Evolutionary conservation across 2,329 filamentous ascomycete genomes (phyloP).

Genomic region (Fusarium sp.): DNA sequence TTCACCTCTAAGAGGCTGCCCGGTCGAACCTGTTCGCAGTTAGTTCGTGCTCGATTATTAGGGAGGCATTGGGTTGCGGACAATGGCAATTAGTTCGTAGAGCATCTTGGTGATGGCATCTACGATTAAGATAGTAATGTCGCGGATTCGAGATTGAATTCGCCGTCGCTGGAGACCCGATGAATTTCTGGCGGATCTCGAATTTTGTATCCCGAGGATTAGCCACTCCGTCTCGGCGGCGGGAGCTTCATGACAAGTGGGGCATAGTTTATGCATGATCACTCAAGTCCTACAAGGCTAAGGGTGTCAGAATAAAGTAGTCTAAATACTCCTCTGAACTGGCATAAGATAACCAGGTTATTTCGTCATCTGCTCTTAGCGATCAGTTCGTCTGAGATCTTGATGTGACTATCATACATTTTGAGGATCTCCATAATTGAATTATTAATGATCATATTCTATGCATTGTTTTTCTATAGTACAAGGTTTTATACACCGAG

Average conservation of each 20-base stretch:
- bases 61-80: slow-evolving; percentile 61
- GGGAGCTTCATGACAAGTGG: slow-evolving; percentile 30
- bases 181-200: slow-evolving; percentile 44
- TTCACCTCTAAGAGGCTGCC: slow-evolving; percentile 91
- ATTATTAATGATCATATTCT: slow-evolving; percentile 17
- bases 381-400: not conserved
- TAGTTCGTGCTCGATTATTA: slow-evolving; percentile 32
- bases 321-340: not conserved
- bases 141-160: slow-evolving; percentile 21
- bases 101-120: slow-evolving; percentile 73
- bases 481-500: slow-evolving; percentile 11
- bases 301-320: not conserved
- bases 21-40: slow-evolving; percentile 78
- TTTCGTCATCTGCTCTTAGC: not conserved
- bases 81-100: slow-evolving; percentile 97
- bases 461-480: slow-evolving; percentile 27
- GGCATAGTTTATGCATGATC: not conserved
- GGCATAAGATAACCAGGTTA: not conserved
- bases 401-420: not conserved
- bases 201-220: slow-evolving; percentile 47
- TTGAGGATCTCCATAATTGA: not conserved
- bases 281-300: not conserved
- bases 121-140: slow-evolving; percentile 31
- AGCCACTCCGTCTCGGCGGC: slow-evolving; percentile 37
- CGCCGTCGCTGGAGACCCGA: slow-evolving; percentile 26